Base-by-base conservation (phyloP, 805 yeast species). In the Candida coquimbonensis region DNA sequence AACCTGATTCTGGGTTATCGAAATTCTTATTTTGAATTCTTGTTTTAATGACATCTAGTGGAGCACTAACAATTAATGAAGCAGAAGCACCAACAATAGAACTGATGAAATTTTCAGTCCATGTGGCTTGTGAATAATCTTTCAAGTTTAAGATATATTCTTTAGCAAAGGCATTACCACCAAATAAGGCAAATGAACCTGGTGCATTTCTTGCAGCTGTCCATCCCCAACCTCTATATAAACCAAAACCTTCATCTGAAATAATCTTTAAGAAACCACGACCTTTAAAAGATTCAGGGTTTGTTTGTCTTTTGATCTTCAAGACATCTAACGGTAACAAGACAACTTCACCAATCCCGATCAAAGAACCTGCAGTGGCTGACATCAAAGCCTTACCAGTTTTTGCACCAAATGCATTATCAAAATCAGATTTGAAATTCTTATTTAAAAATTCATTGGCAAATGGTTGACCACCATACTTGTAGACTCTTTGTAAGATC, bases 201-300 rank as follows among this genome's bases (percentile, higher is more conserved):
- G 99, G 99, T 3, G 98, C 97, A 65, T 93, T 93, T 78, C 99
- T 84, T 38, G 99, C 99, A 56, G 95, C 95, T 49, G 99, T 93
- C 99, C 99, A 93, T 48, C 97, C 98, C 96, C 97, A 90, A 54
- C 99, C 99, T 65, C 96, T 78, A 73, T 93, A 93, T 56, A 93
- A 74, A 24, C 93, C 88, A 49, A 88, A 75, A 17, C 99, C 98
- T 70, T 93, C 99, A 63, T 93, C 99, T 46, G 73, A 62, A 49
- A 93, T 64, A 60, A 93, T 87, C 67, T 78, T 84, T 55, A 90
- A 50, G 70, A 93, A 90, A 11, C 99, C 98, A 73, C 99, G 86
- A 57, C 99, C 99, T 68, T 82, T 84, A 79, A 93, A 93, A n/a
- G 98, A 73, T 69, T 91, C 99, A n/a, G 99, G 99, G 74, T 93